Conservation (phyloP, 2,329 filamentous ascomycete species). For the Eurotiales sp. region DNA sequence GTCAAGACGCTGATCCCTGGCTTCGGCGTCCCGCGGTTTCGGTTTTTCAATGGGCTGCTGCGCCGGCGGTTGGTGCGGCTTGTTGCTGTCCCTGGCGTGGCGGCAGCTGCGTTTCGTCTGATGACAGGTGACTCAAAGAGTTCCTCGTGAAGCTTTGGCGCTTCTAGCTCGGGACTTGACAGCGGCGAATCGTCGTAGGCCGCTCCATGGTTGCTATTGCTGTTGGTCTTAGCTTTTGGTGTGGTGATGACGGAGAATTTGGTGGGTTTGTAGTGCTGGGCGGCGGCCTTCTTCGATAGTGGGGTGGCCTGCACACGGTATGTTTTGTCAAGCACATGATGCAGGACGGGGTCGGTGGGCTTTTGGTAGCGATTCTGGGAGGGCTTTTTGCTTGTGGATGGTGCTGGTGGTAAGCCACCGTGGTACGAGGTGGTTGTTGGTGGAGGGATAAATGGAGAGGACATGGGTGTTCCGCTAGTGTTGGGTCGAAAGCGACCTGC, state of each 20-base stretch:
- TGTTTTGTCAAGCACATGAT: constrained; percentile 90
- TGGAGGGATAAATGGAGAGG: constrained; percentile 55
- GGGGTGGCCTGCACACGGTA: constrained; percentile 93
- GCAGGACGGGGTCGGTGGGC: constrained; percentile 69
- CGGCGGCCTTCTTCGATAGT: constrained; percentile 53
- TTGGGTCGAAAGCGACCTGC: constrained; percentile 23
- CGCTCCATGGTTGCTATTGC: too few relatives aligned
- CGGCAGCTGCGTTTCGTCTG: constrained; percentile 18
- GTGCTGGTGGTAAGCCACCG: constrained; percentile 26
- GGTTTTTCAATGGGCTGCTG: too few relatives aligned
- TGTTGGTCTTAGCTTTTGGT: constrained; percentile 25
- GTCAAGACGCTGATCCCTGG: constrained; percentile 86
- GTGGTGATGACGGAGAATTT: constrained; percentile 28
- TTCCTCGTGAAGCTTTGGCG: constrained; percentile 78
- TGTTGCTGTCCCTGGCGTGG: constrained; percentile 45
- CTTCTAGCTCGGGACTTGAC: constrained; percentile 73
- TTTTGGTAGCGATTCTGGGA: constrained; percentile 33
- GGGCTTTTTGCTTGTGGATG: constrained; percentile 31
- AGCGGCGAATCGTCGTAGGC: constrained; percentile 50
- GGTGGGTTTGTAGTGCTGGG: constrained; percentile 18
- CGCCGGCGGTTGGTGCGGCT: too few relatives aligned
- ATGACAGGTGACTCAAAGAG: constrained; percentile 75
- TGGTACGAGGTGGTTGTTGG: constrained; percentile 36
- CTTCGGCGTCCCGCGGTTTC: constrained; percentile 59
- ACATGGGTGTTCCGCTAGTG: constrained; percentile 61